A percentile compares a stretch with the other conserved stretches of the same genome.
phyloP scores from a whole-genome alignment of 116 monocot genomes.

The Cymodocea nodosa region DNA sequence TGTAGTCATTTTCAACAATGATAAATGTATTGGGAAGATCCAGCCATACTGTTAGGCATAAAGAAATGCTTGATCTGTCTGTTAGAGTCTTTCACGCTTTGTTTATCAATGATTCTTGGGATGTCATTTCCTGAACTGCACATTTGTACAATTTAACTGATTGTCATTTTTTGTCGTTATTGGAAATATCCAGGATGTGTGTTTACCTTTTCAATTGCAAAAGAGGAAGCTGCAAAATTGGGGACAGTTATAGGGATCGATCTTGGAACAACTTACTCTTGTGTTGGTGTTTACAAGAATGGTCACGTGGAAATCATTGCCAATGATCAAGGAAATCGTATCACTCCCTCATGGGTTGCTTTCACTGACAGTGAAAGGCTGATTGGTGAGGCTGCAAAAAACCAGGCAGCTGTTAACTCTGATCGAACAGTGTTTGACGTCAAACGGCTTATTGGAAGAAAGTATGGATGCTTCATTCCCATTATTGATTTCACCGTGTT shows the following conservation, averaged over 20 bases:
- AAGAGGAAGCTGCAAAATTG: slow-evolving; percentile 31
- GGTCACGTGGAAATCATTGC: slow-evolving; percentile 55
- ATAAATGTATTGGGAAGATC: too few species aligned
- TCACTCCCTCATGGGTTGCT: slow-evolving; percentile 46
- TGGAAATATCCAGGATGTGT: slow-evolving; percentile 13
- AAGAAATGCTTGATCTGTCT: too few species aligned
- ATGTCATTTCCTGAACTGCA: too few species aligned
- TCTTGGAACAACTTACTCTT: slow-evolving; percentile 31
- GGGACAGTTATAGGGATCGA: slow-evolving; percentile 39
- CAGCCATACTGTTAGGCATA: too few species aligned
- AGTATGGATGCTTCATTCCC: slow-evolving; percentile 10
- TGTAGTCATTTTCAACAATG: too few species aligned
- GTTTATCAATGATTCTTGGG: too few species aligned
- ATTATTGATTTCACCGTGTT: not conserved
- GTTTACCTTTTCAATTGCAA: slow-evolving; percentile 23
- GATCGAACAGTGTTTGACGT: slow-evolving; percentile 33
- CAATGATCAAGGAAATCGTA: slow-evolving; percentile 56
- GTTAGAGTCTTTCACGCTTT: too few species aligned
- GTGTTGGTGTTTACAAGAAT: slow-evolving; percentile 39
- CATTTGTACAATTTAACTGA: not conserved
- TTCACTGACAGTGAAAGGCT: slow-evolving; percentile 31
- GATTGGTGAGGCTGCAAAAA: slow-evolving; percentile 36
- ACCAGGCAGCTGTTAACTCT: slow-evolving; percentile 22
- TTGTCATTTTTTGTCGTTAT: not conserved
- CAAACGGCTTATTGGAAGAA: slow-evolving; percentile 33